Conservation (phyloP, 2,329 filamentous ascomycete species). For the Penicillium sp. region DNA sequence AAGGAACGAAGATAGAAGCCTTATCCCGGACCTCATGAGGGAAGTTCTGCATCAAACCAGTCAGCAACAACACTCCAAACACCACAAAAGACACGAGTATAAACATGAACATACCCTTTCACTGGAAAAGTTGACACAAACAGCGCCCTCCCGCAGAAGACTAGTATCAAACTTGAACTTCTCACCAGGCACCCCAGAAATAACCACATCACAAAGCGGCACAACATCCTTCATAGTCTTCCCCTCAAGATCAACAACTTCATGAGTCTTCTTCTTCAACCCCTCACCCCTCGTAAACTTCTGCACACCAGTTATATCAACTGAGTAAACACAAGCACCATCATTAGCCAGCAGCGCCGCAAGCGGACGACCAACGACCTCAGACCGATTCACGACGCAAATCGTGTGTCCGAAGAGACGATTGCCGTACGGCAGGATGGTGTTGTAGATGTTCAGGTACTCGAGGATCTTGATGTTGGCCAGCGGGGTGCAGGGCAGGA, state of each 20-base stretch:
- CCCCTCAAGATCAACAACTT: constrained; percentile 76
- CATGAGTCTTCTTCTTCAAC: constrained; percentile 78
- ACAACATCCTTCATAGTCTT: constrained; percentile 77
- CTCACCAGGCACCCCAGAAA: constrained; percentile 84
- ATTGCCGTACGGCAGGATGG: constrained; percentile 87
- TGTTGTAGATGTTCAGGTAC: constrained; percentile 93
- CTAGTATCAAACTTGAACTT: constrained; percentile 84
- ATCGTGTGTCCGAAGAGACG: constrained; percentile 89
- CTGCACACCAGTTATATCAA: constrained; percentile 88
- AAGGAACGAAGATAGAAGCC: constrained; percentile 93
- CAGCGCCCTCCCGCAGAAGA: constrained; percentile 79
- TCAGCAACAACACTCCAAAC: background rate
- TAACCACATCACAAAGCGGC: constrained; percentile 87
- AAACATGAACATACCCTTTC: constrained; percentile 59
- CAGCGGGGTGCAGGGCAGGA: constrained; percentile 91
- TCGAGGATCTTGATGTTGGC: constrained; percentile 97
- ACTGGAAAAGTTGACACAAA: constrained; percentile 98
- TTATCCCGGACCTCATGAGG: constrained; percentile 86
- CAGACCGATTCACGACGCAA: constrained; percentile 92
- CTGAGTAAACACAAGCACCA: constrained; percentile 89
- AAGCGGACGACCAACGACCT: constrained; percentile 90
- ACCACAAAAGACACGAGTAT: background rate
- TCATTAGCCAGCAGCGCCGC: constrained; percentile 94
- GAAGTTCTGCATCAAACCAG: constrained; percentile 62
- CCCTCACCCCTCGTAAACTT: constrained; percentile 87